A percentile compares a stretch with the other conserved stretches of the same genome.
Evolutionary conservation across 73 alveolate genomes (phyloP).

Genomic region (Uronychia binucleata): DNA sequence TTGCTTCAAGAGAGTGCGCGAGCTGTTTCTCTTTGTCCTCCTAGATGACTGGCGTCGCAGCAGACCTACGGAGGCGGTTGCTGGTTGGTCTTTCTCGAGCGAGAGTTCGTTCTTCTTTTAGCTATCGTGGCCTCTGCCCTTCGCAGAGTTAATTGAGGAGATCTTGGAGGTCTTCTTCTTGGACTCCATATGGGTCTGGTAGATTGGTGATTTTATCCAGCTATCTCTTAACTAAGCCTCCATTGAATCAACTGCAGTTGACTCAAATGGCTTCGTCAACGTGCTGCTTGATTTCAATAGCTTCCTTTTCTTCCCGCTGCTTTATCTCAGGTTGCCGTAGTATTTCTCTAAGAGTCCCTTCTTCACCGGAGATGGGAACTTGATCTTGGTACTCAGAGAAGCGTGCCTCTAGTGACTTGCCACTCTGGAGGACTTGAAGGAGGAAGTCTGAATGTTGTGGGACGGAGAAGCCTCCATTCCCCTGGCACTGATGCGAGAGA

Average conservation of each 20-base stretch:
- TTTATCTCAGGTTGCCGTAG: background rate
- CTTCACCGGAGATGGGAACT: background rate
- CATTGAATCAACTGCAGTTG: background rate
- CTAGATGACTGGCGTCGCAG: background rate
- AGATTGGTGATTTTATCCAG: background rate
- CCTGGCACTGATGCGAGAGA: background rate
- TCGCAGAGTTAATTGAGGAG: background rate
- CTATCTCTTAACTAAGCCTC: background rate
- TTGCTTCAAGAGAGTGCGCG: too few species aligned
- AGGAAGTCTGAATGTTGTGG: background rate
- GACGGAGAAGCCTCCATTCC: background rate
- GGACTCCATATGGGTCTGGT: background rate
- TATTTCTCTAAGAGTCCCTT: background rate
- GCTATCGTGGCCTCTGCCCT: background rate
- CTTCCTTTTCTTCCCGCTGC: background rate
- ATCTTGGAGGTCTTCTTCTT: background rate
- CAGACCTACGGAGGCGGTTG: too few species aligned
- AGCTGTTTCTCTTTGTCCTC: background rate
- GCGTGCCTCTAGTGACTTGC: background rate
- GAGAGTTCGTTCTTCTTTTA: background rate
- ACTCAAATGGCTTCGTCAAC: background rate
- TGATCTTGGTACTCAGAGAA: background rate
- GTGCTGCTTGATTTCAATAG: background rate
- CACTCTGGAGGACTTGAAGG: background rate
- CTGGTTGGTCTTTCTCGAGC: background rate